Base-by-base conservation (phyloP, 345 rosid genomes). In the Eucalyptus albens region DNA sequence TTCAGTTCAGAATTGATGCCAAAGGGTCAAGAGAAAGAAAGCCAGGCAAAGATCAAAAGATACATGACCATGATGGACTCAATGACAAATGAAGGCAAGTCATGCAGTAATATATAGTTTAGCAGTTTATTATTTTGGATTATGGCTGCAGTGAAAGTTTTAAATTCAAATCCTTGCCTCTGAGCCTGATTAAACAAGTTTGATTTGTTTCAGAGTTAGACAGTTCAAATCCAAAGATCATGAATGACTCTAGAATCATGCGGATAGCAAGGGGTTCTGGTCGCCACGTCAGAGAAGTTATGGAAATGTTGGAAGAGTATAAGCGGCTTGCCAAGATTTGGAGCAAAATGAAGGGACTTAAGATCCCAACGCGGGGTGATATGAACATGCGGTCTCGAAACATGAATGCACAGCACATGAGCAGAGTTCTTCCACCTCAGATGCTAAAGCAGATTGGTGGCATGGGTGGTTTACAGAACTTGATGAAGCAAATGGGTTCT, bases 51-150 rank as follows among this genome's bases (percentile, higher is more conserved):
- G 94, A 93, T 97, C 80, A 98, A 98, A 91, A 94, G 99, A 16
- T 97, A 96, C 94, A 97, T 97, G 99, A 97, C 98, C 59, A 96
- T 97, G 97, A 98, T 97, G 99, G 99, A 98, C 92, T 98, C 99
- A 37, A 97, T 98, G 99, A 98, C 99, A 51, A 95, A 97, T 92
- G 99, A 97, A 91, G 97, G 97, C 86, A 89, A 94, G 92, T 87
- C 26, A 9, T 69, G 42, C 21, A 16, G 42, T 31, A 31, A 9
- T 17, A 37, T 72, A 19, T 72, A 72, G 45, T 72, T 72, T 33
- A 72, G 82, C 82, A 5, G 82, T 72, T 72, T 19, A 33, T 33
- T 33, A 19, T 72, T 72, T 72, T 72, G 82, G 40, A 4, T 72
- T 33, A 33, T 69, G 44, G 81, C 81, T 69, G 81, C 81, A 17